Conservation (phyloP, 495 filamentous ascomycete genomes). For the Podospora appendiculata region DNA sequence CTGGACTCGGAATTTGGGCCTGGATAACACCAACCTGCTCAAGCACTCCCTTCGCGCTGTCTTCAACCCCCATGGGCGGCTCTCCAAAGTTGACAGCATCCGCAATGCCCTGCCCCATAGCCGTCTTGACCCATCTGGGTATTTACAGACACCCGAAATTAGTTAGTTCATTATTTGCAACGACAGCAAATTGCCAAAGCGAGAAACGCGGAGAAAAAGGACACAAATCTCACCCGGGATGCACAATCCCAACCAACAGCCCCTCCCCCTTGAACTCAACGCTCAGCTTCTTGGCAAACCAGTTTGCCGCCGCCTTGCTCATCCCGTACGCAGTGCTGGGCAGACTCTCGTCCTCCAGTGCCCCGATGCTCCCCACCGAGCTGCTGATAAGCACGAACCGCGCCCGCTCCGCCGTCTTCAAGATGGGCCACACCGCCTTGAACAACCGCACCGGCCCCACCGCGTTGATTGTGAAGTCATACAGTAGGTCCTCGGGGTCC, state of each 20-base stretch:
- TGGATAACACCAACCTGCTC: slow-evolving; percentile 19
- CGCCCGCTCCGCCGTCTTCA: slow-evolving; percentile 1
- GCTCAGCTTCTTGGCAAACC: slow-evolving; percentile 15
- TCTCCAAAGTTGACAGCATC: slow-evolving; percentile 22
- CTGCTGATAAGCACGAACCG: slow-evolving; percentile 28
- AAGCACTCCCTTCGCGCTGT: slow-evolving; percentile 20
- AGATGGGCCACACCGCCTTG: slow-evolving; percentile 17
- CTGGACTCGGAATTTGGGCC: background rate
- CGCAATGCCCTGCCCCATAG: slow-evolving; percentile 27
- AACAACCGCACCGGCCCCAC: slow-evolving; percentile 23
- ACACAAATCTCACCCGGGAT: slow-evolving; percentile 20
- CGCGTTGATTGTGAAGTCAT: slow-evolving; percentile 24
- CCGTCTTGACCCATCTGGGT: slow-evolving; percentile 33
- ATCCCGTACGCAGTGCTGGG: slow-evolving; percentile 20
- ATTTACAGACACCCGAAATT: background rate
- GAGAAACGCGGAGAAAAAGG: background rate
- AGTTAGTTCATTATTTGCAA: too few species aligned
- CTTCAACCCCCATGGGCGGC: slow-evolving; percentile 23
- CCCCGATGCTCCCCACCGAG: slow-evolving; percentile 24
- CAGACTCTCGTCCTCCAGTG: slow-evolving; percentile 10
- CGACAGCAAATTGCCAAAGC: background rate
- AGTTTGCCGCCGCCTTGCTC: slow-evolving; percentile 23
- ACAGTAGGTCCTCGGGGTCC: slow-evolving; percentile 5
- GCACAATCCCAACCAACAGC: slow-evolving; percentile 19
- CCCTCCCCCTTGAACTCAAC: slow-evolving; percentile 11